These are phyloP conservation scores for Nakazawaea peltata DNA, from an alignment of 805 yeast genomes.

Conservation along the genomic window DNA sequence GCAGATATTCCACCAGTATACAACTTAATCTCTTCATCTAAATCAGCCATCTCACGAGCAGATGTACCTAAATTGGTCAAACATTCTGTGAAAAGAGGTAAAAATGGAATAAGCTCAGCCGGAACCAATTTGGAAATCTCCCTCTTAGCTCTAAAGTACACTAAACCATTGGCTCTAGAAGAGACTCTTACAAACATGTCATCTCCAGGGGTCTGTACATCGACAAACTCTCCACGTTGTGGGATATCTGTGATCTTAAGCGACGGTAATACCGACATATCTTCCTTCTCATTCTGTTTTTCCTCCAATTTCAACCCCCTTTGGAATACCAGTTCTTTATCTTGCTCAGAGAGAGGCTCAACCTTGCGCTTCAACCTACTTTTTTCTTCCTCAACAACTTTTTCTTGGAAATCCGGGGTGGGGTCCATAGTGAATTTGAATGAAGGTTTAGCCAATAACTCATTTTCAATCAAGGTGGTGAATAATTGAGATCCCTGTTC, in stretches of 20 bases:
- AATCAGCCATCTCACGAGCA: constrained; percentile 58
- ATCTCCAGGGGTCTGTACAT: constrained; percentile 24
- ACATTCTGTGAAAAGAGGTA: constrained; percentile 74
- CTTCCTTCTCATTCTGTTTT: constrained; percentile 63
- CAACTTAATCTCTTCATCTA: constrained; percentile 78
- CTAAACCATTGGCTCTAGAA: constrained; percentile 63
- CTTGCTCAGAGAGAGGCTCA: constrained; percentile 39
- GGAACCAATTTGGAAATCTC: constrained; percentile 49
- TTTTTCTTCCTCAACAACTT: constrained; percentile 48
- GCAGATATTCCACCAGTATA: constrained; percentile 80
- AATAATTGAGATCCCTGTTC: constrained; percentile 49
- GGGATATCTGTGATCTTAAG: constrained; percentile 69
- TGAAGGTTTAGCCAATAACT: constrained; percentile 44
- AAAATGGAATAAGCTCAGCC: constrained; percentile 49
- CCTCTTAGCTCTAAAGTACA: constrained; percentile 66
- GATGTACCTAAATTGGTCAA: constrained; percentile 84
- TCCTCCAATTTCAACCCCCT: constrained; percentile 54
- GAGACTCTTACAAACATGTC: constrained; percentile 23
- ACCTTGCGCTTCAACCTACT: constrained; percentile 37
- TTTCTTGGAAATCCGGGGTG: constrained; percentile 41
- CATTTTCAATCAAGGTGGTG: constrained; percentile 45
- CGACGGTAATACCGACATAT: constrained; percentile 74
- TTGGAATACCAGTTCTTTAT: constrained; percentile 46
- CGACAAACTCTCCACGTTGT: constrained; percentile 34
- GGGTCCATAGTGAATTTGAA: constrained; percentile 80